Evolutionary conservation across 75 land plant species (phyloP), one percentile per base, ranked within the genome.

Genomic region (Cryptomeria japonica): DNA sequence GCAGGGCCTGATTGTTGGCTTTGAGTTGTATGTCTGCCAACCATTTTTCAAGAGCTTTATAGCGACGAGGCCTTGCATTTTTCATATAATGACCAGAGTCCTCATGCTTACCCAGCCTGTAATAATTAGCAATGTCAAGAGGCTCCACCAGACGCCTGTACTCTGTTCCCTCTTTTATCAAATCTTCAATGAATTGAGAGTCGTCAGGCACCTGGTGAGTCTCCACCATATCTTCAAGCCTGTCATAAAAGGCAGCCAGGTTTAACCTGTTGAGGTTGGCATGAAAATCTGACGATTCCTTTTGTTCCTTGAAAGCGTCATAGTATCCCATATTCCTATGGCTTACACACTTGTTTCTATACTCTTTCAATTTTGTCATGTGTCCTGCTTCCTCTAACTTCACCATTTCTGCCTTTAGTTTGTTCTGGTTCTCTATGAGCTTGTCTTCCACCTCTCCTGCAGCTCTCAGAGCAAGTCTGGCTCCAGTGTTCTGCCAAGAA

Each of bases 141-240:
- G 95, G 94, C 90, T 94, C 95, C 16, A 93, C 93, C 2, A 94
- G 90, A 19, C 93, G 92, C 83, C 76, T 90, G 87, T 94, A 94
- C 41, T 84, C 89, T 1, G 90, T 92, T 34, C 93, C 87, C 5
- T 91, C 88, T 41, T 88, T 91, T 11, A 93, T 91, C 89, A 89
- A 94, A 76, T 89, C 93, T 34, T 80, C 85, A 14, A 88, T 84
- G 70, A 64, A 87, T 25, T 70, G 89, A 37, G 93, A 89, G 53
- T 94, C 95, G 14, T 89, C 88, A 11, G 95, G 92, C 1, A 93
- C 91, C 46, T 88, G 51, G 82, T 93, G 90, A 19, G 73, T 89
- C 32, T 91, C 88, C 31, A 91, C 2, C 95, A 88, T 91, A n/a
- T 82, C 14, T 56, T 93, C 83, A 0, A 93, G 87, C 7, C 84